phyloP scores from a whole-genome alignment of 495 filamentous ascomycete species.

The Aspergillus olivimuriae region DNA sequence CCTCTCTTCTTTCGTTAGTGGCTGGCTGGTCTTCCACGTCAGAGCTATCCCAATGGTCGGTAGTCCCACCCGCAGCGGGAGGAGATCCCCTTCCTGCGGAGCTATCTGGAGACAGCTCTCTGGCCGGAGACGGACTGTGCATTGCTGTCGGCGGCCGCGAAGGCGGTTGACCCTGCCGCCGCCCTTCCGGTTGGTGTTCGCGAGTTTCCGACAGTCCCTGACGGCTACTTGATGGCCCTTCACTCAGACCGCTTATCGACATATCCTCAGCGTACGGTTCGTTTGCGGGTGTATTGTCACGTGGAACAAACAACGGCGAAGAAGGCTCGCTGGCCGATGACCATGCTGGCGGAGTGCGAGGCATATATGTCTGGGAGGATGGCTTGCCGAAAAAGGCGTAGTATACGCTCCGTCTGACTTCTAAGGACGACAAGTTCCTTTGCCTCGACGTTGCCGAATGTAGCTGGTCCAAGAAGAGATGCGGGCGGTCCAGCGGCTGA shows the following conservation, averaged over 20 bases:
- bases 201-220: too few relatives aligned
- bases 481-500: slow-evolving; percentile 14
- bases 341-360: too few relatives aligned
- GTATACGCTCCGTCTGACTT: slow-evolving; percentile 25
- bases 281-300: too few relatives aligned
- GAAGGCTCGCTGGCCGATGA: too few relatives aligned
- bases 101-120: background rate
- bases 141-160: background rate
- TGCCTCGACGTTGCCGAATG: slow-evolving; percentile 8
- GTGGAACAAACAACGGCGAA: too few relatives aligned
- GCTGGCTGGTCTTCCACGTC: background rate
- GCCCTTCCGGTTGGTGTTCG: background rate
- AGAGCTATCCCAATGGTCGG: background rate
- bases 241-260: too few relatives aligned
- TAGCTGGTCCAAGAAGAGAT: slow-evolving; percentile 25
- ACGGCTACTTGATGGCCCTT: too few relatives aligned
- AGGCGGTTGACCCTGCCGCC: background rate
- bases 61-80: background rate
- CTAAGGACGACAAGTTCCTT: too few relatives aligned
- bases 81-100: background rate
- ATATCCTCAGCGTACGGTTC: too few relatives aligned
- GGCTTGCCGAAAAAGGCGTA: slow-evolving; percentile 29
- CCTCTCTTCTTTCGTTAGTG: background rate
- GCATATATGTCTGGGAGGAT: too few relatives aligned
- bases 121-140: background rate